Base-by-base conservation (phyloP, 2,329 filamentous ascomycete species). In the Thelonectria blattea region DNA sequence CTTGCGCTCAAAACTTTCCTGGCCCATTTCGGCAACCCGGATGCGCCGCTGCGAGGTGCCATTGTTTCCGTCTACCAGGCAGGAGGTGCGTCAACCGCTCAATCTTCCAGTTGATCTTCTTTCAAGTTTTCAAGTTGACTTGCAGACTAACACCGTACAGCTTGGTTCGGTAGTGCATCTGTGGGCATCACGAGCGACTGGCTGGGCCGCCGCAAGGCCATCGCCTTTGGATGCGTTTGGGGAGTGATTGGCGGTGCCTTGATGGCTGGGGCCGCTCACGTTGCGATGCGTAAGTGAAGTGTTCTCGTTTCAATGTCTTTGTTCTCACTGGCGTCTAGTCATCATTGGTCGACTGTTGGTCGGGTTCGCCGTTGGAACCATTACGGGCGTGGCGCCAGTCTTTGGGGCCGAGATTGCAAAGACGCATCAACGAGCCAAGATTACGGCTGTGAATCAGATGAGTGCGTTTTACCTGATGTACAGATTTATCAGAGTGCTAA, bases 341-440 rank as follows among this genome's bases (percentile, higher is more conserved):
- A 77, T 79, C 20, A 61, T 76, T 2, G 76, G 76, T 0, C 75
- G 76, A 2, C 71, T 78, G 1, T 53, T 78, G 5, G 69, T 78
- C 4, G 76, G 76, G 0, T 79, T 71, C 17, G 76, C 76, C 1
- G 76, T 79, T 0, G 76, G 76, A 0, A 79, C 76, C 1, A 78
- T 78, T 18, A 79, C 76, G 0, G 76, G 76, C 1, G 76, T 78
- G 5, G 76, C 76, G 7, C 76, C 76, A 1, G 76, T 78, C 1
- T 78, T 76, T 45, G 76, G 75, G 2, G 76, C 76, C 1, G 76
- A 78, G 46, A 78, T 78, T n/a, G 75, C 76, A 2, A 78, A 78
- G 68, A 79, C 76, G 0, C 65, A 75, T 1, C 76, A 79, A 49
- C 71, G 76, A 22, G 76, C 76, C 6, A 76, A 68, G 37, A 73